Evolutionary conservation across 768 basidiomycete genomes (phyloP), one percentile per base, ranked within the genome.

Genomic region (Pholiota conissans): DNA sequence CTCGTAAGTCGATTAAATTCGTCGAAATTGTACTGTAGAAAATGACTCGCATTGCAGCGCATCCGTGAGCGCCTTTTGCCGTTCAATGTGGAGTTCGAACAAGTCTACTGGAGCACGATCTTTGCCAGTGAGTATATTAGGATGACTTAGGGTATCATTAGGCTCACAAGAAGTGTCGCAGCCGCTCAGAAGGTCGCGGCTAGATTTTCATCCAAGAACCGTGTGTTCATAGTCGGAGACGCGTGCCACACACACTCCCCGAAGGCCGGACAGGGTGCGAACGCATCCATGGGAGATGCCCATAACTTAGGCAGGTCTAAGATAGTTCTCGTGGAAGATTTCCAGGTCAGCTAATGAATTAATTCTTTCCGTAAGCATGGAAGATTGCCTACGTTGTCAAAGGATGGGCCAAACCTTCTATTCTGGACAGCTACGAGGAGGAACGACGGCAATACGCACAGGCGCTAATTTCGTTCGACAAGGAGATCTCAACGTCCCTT

Each of bases 241-340:
- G 58, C 58, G 11, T 59, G 58, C 32, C 58, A 59, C 24, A 59
- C 58, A 2, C 58, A 59, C 30, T 59, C 58, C 14, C 58, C 58
- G 24, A 59, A 59, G 39, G 58, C 58, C 32, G 58, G 58, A 14
- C 58, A 59, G 32, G 58, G 58, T 11, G 58, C 58, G 5, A 59
- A 59, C 51, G 58, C 58, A 16, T 59, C 58, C 18, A 59, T 59
- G 58, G 58, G 58, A 10, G 57, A 58, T 49, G 46, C 57, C 14
- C 57, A 58, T 22, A 58, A 58, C 26, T 48, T 45, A 22, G 42
- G 42, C 24, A 9, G n/a, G 42, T 24, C 18, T 22, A 22, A 20
- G 2, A 45, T 9, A 13, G 24, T 18, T 22, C n/a, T n/a, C n/a
- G n/a, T n/a, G n/a, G n/a, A n/a, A n/a, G n/a, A n/a, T n/a, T 45